Evolutionary conservation across 2,329 filamentous ascomycete species (phyloP).

Genomic region (Arthrobotrys entomopaga): DNA sequence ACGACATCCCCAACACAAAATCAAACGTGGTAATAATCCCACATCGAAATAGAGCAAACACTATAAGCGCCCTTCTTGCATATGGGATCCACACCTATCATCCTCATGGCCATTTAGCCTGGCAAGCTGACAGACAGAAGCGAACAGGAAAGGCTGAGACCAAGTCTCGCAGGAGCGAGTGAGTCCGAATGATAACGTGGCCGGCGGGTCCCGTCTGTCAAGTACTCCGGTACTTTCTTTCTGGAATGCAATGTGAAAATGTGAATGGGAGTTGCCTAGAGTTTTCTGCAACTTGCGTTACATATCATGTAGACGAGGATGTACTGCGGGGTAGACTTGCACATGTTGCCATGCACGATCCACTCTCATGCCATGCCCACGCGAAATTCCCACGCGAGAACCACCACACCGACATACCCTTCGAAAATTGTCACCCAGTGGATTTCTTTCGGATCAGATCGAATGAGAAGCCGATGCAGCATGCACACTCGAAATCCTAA

Average conservation of each 20-base stretch:
- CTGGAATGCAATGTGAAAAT: slow-evolving; percentile 29
- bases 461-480: slow-evolving; percentile 25
- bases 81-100: slow-evolving; percentile 32
- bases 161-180: slow-evolving; percentile 31
- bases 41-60: slow-evolving; percentile 39
- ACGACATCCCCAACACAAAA: slow-evolving; percentile 48
- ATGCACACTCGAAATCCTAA: slow-evolving; percentile 13
- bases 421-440: slow-evolving; percentile 27
- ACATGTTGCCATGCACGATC: slow-evolving; percentile 40
- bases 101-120: slow-evolving; percentile 54
- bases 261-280: slow-evolving; percentile 44
- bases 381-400: slow-evolving; percentile 31
- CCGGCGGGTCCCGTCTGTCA: slow-evolving; percentile 6
- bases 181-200: slow-evolving; percentile 30
- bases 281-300: slow-evolving; percentile 44
- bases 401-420: neutral
- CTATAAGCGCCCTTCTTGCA: slow-evolving; percentile 40
- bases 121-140: slow-evolving; percentile 37
- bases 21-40: slow-evolving; percentile 37
- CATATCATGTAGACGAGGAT: slow-evolving; percentile 29
- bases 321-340: slow-evolving; percentile 28
- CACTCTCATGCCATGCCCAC: slow-evolving; percentile 48
- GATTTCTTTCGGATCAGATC: slow-evolving; percentile 14
- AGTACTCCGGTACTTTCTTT: slow-evolving; percentile 9
- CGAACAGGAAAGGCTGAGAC: slow-evolving; percentile 41